phyloP scores from a whole-genome alignment of 345 rosid species.

The Arabis alpina region DNA sequence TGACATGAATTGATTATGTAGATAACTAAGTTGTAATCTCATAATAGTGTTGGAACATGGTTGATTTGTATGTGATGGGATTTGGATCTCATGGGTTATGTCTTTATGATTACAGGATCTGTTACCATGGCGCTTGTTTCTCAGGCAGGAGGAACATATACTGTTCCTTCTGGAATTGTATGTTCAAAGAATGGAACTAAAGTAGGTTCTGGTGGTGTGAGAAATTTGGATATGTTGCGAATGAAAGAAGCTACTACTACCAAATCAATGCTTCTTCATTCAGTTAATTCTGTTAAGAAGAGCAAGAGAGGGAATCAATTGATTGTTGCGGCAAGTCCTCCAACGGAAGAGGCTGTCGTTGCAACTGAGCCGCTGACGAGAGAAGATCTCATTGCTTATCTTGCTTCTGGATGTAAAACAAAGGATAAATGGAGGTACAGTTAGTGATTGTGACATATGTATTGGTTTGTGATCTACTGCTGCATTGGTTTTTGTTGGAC shows the following conservation, averaged over 20 bases:
- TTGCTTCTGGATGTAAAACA: slow-evolving; percentile 95
- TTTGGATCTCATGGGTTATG: too few species aligned
- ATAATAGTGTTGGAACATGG: too few species aligned
- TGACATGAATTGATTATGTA: too few species aligned
- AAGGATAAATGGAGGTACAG: slow-evolving; percentile 99
- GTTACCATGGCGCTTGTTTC: slow-evolving; percentile 65
- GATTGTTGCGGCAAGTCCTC: slow-evolving; percentile 91
- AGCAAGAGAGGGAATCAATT: slow-evolving; percentile 51
- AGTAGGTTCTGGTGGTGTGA: slow-evolving; percentile 38
- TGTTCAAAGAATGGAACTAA: slow-evolving; percentile 41
- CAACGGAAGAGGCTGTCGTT: slow-evolving; percentile 79
- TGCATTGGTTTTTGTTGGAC: too few species aligned
- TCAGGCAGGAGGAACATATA: slow-evolving; percentile 52
- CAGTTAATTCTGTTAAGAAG: too few species aligned
- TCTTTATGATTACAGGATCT: slow-evolving; percentile 44
- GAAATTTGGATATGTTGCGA: slow-evolving; percentile 42
- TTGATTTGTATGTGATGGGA: too few species aligned
- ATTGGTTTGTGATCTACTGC: too few species aligned
- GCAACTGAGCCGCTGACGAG: slow-evolving; percentile 81
- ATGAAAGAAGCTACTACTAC: slow-evolving; percentile 48
- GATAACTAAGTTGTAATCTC: too few species aligned
- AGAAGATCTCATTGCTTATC: slow-evolving; percentile 88
- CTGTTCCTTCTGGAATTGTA: slow-evolving; percentile 44
- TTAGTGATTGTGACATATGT: too few species aligned
- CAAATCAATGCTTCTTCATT: slow-evolving; percentile 41